Conservation (phyloP, 2,329 filamentous ascomycete species). For the Colletotrichum spinosum region DNA sequence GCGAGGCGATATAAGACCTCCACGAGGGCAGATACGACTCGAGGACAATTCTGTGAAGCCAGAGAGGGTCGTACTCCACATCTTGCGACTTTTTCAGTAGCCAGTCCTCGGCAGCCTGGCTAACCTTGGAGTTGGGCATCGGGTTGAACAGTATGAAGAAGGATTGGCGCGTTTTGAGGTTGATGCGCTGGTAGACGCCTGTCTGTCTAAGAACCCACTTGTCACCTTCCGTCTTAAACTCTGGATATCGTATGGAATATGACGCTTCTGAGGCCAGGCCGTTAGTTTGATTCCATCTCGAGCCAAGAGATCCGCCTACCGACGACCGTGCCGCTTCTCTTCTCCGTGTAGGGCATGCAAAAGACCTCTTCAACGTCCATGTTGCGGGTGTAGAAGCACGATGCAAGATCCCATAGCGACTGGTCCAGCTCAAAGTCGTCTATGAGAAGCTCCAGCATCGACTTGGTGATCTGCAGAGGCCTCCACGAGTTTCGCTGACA, state of each 20-base stretch:
- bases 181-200: background rate
- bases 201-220: constrained; percentile 22
- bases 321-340: background rate
- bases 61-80: background rate
- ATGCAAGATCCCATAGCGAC: background rate
- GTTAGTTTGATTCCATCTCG: too few species aligned
- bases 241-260: constrained; percentile 10
- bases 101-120: background rate
- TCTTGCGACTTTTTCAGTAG: background rate
- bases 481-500: constrained; percentile 19
- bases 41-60: constrained; percentile 1
- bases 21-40: background rate
- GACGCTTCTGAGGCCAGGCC: background rate
- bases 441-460: background rate
- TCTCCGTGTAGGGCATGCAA: constrained; percentile 12
- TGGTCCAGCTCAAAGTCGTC: background rate
- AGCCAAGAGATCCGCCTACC: background rate
- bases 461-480: constrained; percentile 7
- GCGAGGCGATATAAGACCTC: background rate
- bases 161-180: background rate
- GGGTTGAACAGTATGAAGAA: background rate
- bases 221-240: background rate
- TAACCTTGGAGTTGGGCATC: background rate
- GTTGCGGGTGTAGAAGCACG: constrained; percentile 1
- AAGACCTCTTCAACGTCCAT: background rate